Conservation (phyloP, 164 flowering plant genomes). For the Magnolia officinalis region DNA sequence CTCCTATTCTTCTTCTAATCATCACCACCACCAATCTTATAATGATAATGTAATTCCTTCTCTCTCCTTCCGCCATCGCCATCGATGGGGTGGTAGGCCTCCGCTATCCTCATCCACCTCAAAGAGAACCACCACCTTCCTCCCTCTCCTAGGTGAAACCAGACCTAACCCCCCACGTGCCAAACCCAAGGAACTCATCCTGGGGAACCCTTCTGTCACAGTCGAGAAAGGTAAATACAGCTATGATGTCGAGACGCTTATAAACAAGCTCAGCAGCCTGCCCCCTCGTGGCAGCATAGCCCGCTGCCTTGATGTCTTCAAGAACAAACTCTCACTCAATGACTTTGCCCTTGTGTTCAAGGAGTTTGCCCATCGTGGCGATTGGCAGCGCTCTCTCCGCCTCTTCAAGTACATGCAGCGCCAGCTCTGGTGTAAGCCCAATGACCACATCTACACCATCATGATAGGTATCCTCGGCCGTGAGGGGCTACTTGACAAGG, state of each 20-base stretch:
- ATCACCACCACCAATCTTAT: no score
- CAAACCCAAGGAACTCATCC: constrained; percentile 52
- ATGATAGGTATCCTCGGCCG: constrained; percentile 78
- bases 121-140: no score
- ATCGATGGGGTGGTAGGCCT: no score
- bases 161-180: constrained; percentile 25
- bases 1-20: no score
- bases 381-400: constrained; percentile 90
- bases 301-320: constrained; percentile 75
- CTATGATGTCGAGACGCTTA: constrained; percentile 88
- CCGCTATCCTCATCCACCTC: no score
- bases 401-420: constrained; percentile 95
- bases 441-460: constrained; percentile 82
- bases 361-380: constrained; percentile 87
- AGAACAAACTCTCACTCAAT: constrained; percentile 74
- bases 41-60: no score
- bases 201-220: constrained; percentile 69
- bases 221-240: constrained; percentile 95
- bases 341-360: constrained; percentile 82
- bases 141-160: no score
- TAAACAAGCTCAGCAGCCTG: constrained; percentile 83
- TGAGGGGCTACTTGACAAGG: constrained; percentile 77
- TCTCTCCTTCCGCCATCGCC: no score
- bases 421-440: constrained; percentile 95
- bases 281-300: constrained; percentile 97